Evolutionary conservation across 768 basidiomycete genomes (phyloP), one percentile per base, ranked within the genome.

Genomic region (Kwoniella europaea): DNA sequence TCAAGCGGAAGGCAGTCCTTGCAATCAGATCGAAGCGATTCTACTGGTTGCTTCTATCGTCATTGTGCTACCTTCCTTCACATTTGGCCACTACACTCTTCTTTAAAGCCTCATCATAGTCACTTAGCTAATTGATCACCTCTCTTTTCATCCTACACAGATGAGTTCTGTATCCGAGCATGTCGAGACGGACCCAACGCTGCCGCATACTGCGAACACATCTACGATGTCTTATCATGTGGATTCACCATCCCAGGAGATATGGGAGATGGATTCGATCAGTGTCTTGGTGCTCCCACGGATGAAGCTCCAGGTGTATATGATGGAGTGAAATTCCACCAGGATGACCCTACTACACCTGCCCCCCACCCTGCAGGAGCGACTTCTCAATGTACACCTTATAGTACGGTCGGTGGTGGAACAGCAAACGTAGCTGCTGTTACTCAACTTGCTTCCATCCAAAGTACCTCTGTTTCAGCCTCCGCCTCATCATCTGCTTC

Each of bases 361-460:
- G 74, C 81, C 1, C 76, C 85, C 4, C 86, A 86, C 74, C 83
- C 86, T 4, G 79, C 85, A 18, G 90, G 89, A 0, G 75, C 88
- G 4, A 89, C 89, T 2, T 90, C 88, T 18, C 83, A 86, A 22
- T 94, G 93, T 85, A 85, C 84, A 16, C 71, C 86, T 2, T 69
- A 86, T 18, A 84, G 85, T 57, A 88, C 88, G 6, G 86, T 92
- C 67, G 90, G 78, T 4, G 78, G 78, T 10, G 78, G 78, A n/a
- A 54, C 61, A 10, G 74, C 71, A 60, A 71, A 69, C 43, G 35
- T 72, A 12, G 74, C 71, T 12, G 76, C 66, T 52, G 59, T 67
- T 7, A 67, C 68, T 24, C 22, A 41, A 22, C 20, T 58, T 0
- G 56, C 71, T 16, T 71, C 72, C 29, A 53, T 63, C 13, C 60